Evolutionary conservation across 2,329 filamentous ascomycete genomes (phyloP).

Genomic region (Xylaria sp.): DNA sequence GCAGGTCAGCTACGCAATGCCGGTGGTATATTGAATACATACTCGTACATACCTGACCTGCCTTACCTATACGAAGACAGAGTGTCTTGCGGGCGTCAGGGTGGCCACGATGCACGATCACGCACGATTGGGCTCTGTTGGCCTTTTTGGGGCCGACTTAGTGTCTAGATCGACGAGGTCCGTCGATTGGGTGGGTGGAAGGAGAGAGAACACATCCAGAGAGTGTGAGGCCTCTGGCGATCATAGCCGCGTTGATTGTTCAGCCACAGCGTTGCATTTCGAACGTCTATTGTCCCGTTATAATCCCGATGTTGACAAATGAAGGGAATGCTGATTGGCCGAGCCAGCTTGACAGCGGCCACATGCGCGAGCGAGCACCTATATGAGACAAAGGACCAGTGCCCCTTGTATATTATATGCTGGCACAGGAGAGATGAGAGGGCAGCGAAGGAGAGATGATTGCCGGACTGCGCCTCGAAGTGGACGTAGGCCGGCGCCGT

Average conservation of each 20-base stretch:
- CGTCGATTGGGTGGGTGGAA: constrained; percentile 7
- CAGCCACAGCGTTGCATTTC: constrained; percentile 18
- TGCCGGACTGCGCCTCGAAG: neutral
- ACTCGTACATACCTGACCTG: neutral
- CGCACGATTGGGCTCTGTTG: constrained; percentile 2
- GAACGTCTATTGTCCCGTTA: constrained; percentile 4
- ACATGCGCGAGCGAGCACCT: neutral
- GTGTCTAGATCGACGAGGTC: constrained; percentile 15
- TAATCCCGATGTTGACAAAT: constrained; percentile 12
- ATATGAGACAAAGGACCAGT: neutral
- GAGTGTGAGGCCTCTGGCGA: constrained; percentile 7
- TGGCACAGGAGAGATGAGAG: neutral
- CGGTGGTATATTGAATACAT: neutral
- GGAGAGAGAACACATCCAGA: neutral
- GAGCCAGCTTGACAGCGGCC: neutral
- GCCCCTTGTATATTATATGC: neutral
- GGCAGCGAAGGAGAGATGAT: neutral
- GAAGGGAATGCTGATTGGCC: constrained; percentile 11
- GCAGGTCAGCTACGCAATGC: neutral
- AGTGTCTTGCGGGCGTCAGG: constrained; percentile 4
- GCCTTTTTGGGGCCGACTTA: neutral
- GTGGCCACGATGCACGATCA: neutral
- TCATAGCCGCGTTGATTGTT: constrained; percentile 5
- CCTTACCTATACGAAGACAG: neutral
- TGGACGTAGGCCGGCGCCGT: neutral